A percentile compares a stretch with the other conserved stretches of the same genome.
Evolutionary conservation across 2,329 filamentous ascomycete species (phyloP).

Genomic region (Stagonosporopsis cucurbitacearum): DNA sequence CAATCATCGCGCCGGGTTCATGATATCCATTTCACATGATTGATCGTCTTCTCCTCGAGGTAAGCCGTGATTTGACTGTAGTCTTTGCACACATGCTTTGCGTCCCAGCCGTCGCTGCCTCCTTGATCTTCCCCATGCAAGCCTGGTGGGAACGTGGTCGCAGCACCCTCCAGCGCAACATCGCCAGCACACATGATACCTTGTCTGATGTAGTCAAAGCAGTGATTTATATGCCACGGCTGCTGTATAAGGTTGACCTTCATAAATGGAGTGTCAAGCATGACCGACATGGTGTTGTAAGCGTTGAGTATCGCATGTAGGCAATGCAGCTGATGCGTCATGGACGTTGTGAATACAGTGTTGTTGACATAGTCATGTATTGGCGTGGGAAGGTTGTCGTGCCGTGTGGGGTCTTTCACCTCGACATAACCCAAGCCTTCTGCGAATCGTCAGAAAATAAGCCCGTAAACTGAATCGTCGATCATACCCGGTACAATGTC

Average conservation of each 20-base stretch:
- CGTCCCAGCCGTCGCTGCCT: conserved; percentile 46
- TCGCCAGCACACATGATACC: conserved; percentile 45
- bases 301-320: conserved; percentile 43
- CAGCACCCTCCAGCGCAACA: conserved; percentile 43
- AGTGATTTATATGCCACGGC: conserved; percentile 46
- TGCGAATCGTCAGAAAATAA: conserved; percentile 14
- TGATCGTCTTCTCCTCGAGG: conserved; percentile 36
- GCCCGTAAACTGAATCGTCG: not conserved
- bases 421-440: conserved; percentile 43
- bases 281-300: conserved; percentile 38
- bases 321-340: conserved; percentile 46
- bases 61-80: conserved; percentile 41
- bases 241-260: conserved; percentile 32
- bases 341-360: conserved; percentile 42
- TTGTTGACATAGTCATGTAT: conserved; percentile 42
- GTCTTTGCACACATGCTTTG: conserved; percentile 43
- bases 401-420: conserved; percentile 29
- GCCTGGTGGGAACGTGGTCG: conserved; percentile 39
- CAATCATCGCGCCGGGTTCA: conserved; percentile 1
- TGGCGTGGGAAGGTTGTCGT: conserved; percentile 38
- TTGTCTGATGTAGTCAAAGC: conserved; percentile 45
- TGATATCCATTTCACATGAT: conserved; percentile 41
- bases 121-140: conserved; percentile 37
- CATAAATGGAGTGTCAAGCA: conserved; percentile 12
- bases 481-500: conserved; percentile 39